Evolutionary conservation across 352 stramenopile genomes (phyloP), one percentile per base, ranked within the genome.

Genomic region (Pelagophyceae sp.): DNA sequence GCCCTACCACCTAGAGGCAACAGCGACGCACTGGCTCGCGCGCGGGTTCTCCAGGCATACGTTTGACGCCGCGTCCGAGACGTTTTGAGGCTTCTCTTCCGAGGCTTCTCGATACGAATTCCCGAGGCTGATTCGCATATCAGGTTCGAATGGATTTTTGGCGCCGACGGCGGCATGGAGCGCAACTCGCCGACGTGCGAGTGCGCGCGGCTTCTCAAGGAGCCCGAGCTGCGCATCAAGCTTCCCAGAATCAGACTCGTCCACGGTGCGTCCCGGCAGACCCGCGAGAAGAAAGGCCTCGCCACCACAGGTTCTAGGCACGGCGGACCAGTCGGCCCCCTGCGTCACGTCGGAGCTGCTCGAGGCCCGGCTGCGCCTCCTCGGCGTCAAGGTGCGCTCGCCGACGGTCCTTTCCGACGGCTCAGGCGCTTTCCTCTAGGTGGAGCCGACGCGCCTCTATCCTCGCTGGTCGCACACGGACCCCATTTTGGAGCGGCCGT

Each of bases 381-480:
- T 74, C 15, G 67, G 67, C 67, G 67, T 31, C 5, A 19, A 72
- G 17, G 67, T 74, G 23, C 29, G n/a, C n/a, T n/a, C n/a, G n/a
- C n/a, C n/a, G n/a, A n/a, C n/a, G n/a, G n/a, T n/a, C n/a, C n/a
- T n/a, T n/a, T n/a, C n/a, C n/a, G n/a, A n/a, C n/a, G n/a, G n/a
- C n/a, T n/a, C n/a, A n/a, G n/a, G n/a, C n/a, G n/a, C n/a, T n/a
- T n/a, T n/a, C n/a, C n/a, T n/a, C n/a, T n/a, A n/a, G n/a, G n/a
- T n/a, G n/a, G 20, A 58, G 20, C 19, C 85, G 38, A 86, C 81
- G 17, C 79, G 69, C 72, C 67, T 92, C 23, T 96, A 95, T 65
- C 76, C 87, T 29, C 83, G 82, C 76, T 95, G 92, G 87, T 91
- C 87, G 27, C 92, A 96, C 80, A 96, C 92, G 3, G 92, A 96